Evolutionary conservation across 2,329 filamentous ascomycete genomes (phyloP).

Genomic region (Clarireedia homoeocarpa): DNA sequence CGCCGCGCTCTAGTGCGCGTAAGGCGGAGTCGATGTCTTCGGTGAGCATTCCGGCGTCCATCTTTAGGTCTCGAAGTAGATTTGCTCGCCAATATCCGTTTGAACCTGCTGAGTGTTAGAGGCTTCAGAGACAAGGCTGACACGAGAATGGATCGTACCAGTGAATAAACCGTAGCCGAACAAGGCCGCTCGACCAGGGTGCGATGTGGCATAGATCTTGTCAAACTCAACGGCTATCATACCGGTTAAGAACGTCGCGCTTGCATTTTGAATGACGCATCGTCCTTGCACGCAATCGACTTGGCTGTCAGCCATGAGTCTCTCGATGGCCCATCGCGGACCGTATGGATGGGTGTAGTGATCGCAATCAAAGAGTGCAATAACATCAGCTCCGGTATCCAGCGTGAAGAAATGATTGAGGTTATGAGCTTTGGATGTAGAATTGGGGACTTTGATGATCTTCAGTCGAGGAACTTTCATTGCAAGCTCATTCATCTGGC

Average conservation of each 20-base stretch:
- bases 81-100: slow-evolving; percentile 42
- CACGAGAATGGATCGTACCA: slow-evolving; percentile 12
- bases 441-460: slow-evolving; percentile 40
- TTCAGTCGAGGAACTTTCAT: slow-evolving; percentile 33
- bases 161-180: slow-evolving; percentile 42
- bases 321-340: slow-evolving; percentile 40
- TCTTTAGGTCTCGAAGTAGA: slow-evolving; percentile 37
- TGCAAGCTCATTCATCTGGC: slow-evolving; percentile 33
- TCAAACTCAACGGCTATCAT: slow-evolving; percentile 44
- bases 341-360: slow-evolving; percentile 43
- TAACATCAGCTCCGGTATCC: slow-evolving; percentile 37
- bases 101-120: slow-evolving; percentile 23
- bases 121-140: background rate
- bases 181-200: slow-evolving; percentile 39
- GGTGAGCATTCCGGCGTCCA: slow-evolving; percentile 42
- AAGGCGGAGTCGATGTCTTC: slow-evolving; percentile 43
- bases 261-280: slow-evolving; percentile 41
- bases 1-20: slow-evolving; percentile 31
- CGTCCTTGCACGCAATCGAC: slow-evolving; percentile 42
- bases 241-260: slow-evolving; percentile 35
- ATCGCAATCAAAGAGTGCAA: slow-evolving; percentile 42
- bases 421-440: slow-evolving; percentile 42
- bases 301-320: slow-evolving; percentile 35
- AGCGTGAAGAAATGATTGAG: slow-evolving; percentile 40
- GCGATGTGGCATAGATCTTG: slow-evolving; percentile 44